Evolutionary conservation across 768 basidiomycete species (phyloP).

Genomic region (Tulasnella sp.): DNA sequence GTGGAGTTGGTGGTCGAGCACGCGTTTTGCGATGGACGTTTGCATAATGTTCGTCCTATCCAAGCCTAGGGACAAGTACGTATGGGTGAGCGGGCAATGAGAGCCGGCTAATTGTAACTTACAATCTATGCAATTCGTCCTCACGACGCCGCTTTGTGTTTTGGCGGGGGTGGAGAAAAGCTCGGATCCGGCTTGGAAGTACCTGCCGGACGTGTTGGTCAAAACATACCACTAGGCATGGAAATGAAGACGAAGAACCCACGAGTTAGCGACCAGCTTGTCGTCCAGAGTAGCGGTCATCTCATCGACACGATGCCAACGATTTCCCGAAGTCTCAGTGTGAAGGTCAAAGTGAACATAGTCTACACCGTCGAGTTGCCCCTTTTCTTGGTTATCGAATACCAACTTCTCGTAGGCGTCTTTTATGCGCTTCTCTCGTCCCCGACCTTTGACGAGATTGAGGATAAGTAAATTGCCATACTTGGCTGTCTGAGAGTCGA

Average conservation of each 20-base stretch:
- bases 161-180: constrained; percentile 36
- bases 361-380: constrained; percentile 45
- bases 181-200: constrained; percentile 54
- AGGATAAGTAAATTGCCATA: constrained; percentile 76
- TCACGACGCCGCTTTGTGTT: constrained; percentile 62
- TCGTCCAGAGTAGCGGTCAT: constrained; percentile 65
- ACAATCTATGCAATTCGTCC: constrained; percentile 94
- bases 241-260: constrained; percentile 20
- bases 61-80: constrained; percentile 27
- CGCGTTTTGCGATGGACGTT: constrained; percentile 78
- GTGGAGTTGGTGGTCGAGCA: constrained; percentile 63
- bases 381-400: not conserved
- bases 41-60: constrained; percentile 97
- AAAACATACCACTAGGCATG: not conserved
- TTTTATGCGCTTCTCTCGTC: constrained; percentile 86
- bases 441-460: constrained; percentile 88
- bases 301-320: constrained; percentile 81
- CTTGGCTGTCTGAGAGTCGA: constrained; percentile 52
- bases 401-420: constrained; percentile 82
- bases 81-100: not conserved
- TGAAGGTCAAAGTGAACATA: constrained; percentile 99
- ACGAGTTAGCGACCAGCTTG: constrained; percentile 60
- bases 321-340: constrained; percentile 83
- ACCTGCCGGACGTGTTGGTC: constrained; percentile 33
- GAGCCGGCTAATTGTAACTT: not conserved